Evolutionary conservation across 1,139 yeast species (phyloP), one percentile per base, ranked within the genome.

Genomic region (Pichia sp.): DNA sequence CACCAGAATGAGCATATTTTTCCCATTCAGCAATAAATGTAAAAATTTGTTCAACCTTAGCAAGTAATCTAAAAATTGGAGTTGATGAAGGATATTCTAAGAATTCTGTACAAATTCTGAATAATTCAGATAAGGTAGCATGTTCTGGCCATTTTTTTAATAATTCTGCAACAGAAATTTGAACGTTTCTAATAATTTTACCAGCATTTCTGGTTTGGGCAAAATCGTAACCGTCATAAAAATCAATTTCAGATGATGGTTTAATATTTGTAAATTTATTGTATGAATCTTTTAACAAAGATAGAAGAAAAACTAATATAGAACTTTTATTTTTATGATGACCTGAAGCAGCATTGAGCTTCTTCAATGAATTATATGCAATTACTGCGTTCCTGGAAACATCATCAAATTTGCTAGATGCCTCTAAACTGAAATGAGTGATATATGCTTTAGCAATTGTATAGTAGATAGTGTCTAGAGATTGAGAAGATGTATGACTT

Each of bases 91-190:
- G 78, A 58, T 72, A 82, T 5, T 67, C 65, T 49, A 85, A 66
- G 55, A 85, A 79, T 61, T 90, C 97, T 18, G 73, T 68, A 53
- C 85, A 76, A n/a, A 85, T 79, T 51, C 82, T 69, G 29, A 70
- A 66, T 46, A 92, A 73, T 34, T 84, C 88, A 50, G 76, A 82
- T 45, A 94, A 68, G 0, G 95, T 88, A 0, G 95, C 94, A 69
- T 94, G 96, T 59, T 94, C 98, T 0, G 98, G 97, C 96, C 97
- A 92, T 60, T 82, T 80, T 23, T 68, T 68, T 16, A 85, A 64
- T 26, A 87, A 65, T n/a, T 69, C 70, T 16, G 65, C 58, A 3
- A 79, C 77, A 4, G 77, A 68, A 4, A 65, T 63, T 53, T 74
- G 70, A 9, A 89, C 65, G 2, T 68, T 70, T 13, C 74, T 67